phyloP scores from a whole-genome alignment of 2,329 filamentous ascomycete genomes.

The Penicillium sp. region DNA sequence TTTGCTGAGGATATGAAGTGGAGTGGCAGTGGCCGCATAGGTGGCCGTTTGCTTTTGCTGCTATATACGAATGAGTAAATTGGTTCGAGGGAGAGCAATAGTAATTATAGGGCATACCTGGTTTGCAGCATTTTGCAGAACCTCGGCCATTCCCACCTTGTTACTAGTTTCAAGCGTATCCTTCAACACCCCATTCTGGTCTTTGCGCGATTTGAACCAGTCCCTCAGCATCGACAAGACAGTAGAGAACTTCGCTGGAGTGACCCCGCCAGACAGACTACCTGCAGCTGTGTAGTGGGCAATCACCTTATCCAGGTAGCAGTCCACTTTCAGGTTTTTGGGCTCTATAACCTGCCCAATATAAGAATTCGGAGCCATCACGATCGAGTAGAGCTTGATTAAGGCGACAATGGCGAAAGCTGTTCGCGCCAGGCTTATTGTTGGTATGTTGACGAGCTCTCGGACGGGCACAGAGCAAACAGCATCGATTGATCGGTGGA shows the following conservation, averaged over 20 bases:
- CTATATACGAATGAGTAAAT: constrained; percentile 10
- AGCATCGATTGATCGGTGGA: constrained; percentile 68
- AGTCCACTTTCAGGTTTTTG: constrained; percentile 67
- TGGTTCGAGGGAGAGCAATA: background rate
- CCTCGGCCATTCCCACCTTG: constrained; percentile 1
- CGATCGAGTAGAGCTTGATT: constrained; percentile 74
- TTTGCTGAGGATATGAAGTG: constrained; percentile 46
- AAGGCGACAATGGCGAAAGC: constrained; percentile 73
- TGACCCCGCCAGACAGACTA: constrained; percentile 66
- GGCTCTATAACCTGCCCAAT: constrained; percentile 73
- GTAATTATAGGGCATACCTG: constrained; percentile 5
- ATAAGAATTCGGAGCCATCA: constrained; percentile 66
- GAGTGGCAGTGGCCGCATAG: constrained; percentile 33
- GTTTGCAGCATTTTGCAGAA: constrained; percentile 1
- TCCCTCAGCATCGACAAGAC: constrained; percentile 72
- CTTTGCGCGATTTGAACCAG: constrained; percentile 65
- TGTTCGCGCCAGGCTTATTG: constrained; percentile 73
- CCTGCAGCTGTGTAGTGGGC: constrained; percentile 70
- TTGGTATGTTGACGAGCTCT: constrained; percentile 68
- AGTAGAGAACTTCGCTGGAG: constrained; percentile 72
- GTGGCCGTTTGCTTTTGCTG: background rate
- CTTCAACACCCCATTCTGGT: constrained; percentile 33
- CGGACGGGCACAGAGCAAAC: constrained; percentile 66
- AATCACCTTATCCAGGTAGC: constrained; percentile 72
- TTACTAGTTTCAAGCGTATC: constrained; percentile 27